Conservation (phyloP, 306 rosid species). For the Nissolia schottii region DNA sequence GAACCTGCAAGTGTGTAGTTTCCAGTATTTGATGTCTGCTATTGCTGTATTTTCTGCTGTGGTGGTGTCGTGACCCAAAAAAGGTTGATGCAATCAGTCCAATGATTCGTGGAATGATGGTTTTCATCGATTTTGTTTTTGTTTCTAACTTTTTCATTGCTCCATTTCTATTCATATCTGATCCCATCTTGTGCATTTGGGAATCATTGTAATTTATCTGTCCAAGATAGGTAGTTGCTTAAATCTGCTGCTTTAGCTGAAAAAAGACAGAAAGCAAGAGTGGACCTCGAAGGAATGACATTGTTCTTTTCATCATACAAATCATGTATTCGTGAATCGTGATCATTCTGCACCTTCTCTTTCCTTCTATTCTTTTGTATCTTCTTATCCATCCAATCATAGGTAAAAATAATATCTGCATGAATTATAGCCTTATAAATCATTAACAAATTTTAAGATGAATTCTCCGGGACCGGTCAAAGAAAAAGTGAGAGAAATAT, state of each 20-base stretch:
- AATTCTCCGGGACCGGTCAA: background rate
- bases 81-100: slow-evolving; percentile 18
- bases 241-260: background rate
- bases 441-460: background rate
- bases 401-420: background rate
- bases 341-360: background rate
- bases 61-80: slow-evolving; percentile 39
- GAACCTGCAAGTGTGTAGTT: slow-evolving; percentile 41
- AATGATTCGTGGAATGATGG: slow-evolving; percentile 34
- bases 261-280: background rate
- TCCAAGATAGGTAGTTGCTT: slow-evolving; percentile 14
- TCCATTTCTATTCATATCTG: slow-evolving; percentile 3
- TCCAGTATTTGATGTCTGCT: slow-evolving; percentile 45
- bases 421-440: background rate
- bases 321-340: background rate
- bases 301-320: background rate
- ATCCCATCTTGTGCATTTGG: slow-evolving; percentile 28
- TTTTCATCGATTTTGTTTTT: slow-evolving; percentile 33
- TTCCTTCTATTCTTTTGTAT: background rate
- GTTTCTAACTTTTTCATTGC: background rate
- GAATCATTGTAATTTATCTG: slow-evolving; percentile 20
- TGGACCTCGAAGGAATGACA: background rate
- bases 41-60: slow-evolving; percentile 33
- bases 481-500: background rate
- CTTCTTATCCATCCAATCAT: background rate